phyloP scores from a whole-genome alignment of 306 rosid genomes.

The Cicer judaicum region DNA sequence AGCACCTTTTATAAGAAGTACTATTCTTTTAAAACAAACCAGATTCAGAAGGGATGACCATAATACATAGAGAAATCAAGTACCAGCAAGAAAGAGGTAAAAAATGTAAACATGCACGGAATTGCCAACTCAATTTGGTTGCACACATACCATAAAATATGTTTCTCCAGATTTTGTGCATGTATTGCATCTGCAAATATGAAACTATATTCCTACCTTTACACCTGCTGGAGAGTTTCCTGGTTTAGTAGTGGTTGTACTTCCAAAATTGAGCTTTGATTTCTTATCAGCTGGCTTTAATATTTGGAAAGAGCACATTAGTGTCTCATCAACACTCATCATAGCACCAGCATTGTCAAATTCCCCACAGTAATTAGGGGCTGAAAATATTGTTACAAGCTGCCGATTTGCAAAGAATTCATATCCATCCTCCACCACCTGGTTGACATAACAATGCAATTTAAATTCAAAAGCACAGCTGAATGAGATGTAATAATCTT shows the following conservation, averaged over 20 bases:
- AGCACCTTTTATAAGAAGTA: not conserved
- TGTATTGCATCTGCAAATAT: constrained; percentile 31
- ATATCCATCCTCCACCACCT: constrained; percentile 98
- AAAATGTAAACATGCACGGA: constrained; percentile 1
- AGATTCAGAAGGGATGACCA: constrained; percentile 26
- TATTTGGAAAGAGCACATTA: constrained; percentile 95
- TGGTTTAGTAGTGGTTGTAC: constrained; percentile 70
- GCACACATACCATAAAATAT: constrained; percentile 17
- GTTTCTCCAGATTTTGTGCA: constrained; percentile 24
- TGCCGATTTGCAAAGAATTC: constrained; percentile 89
- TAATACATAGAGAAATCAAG: constrained; percentile 22
- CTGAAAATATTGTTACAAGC: constrained; percentile 95
- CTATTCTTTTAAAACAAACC: constrained; percentile 25
- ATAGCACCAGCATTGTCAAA: constrained; percentile 96
- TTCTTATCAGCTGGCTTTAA: constrained; percentile 78
- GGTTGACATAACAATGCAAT: constrained; percentile 43
- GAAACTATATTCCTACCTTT: constrained; percentile 52
- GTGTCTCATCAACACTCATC: constrained; percentile 95
- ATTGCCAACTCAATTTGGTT: constrained; percentile 21
- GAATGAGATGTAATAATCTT: constrained; percentile 28
- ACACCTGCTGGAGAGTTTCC: constrained; percentile 59
- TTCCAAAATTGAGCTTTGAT: constrained; percentile 59
- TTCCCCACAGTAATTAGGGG: constrained; percentile 97
- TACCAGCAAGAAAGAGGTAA: not conserved
- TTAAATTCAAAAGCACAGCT: constrained; percentile 22